Evolutionary conservation across 495 filamentous ascomycete species (phyloP), one percentile per base, ranked within the genome.

Genomic region (Hyaloscypha bicolor): DNA sequence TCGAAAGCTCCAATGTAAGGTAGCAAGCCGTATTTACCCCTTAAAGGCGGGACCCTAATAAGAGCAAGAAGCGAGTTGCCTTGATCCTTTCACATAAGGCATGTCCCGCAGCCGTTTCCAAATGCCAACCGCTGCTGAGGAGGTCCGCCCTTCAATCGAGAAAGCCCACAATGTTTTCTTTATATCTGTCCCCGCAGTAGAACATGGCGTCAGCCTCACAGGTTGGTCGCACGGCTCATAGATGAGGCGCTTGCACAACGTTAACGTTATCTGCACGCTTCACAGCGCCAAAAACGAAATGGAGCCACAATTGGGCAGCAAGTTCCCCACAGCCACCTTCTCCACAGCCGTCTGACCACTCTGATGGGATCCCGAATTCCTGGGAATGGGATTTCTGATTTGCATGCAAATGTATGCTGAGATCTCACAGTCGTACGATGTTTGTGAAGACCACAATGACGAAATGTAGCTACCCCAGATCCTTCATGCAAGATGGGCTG

Each of bases 321-420:
- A 48, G 12, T 16, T 48, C 11, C 11, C 42, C 42, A 48, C 42
- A 48, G 42, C 42, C 42, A 19, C 42, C 42, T 48, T 16, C 42
- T 48, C 42, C 16, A 48, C 42, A 48, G 16, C 42, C 9, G 6
- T 55, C 29, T 29, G 9, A 33, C 29, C 22, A 21, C 39, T 48
- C 21, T 16, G 19, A 55, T 63, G 61, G 61, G 45, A 33, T 30
- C 55, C 61, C 30, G 32, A 16, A 45, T 8, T 4, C 22, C 9
- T 21, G 61, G 61, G 29, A 25, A 55, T 53, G 61, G 61, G 61
- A 53, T 63, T 63, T 29, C 19, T 48, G 42, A 19, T 4, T 48
- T 14, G 16, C 42, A 48, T 9, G 48, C 42, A 63, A 31, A 37
- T 59, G 55, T 45, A 33, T 48, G 6, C 16, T 58, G 14, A 19